A percentile compares a stretch with the other conserved stretches of the same genome.
Evolutionary conservation across 192 early-diverging fungal species (phyloP).

Genomic region (Coemansia sp.): DNA sequence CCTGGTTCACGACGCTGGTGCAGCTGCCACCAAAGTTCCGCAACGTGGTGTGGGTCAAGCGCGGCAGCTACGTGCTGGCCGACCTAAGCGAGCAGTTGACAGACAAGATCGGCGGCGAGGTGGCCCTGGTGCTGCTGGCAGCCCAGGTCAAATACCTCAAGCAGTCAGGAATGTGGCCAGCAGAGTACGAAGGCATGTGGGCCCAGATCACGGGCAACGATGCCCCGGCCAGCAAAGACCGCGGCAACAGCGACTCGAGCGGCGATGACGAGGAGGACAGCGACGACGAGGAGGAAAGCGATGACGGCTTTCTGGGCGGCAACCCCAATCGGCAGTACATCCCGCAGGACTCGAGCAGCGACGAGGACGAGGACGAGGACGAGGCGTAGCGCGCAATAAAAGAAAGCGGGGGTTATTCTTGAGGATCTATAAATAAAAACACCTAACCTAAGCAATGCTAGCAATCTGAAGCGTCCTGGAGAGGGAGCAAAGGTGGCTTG

Average conservation of each 20-base stretch:
- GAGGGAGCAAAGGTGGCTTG: too few species aligned
- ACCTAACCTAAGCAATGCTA: too few species aligned
- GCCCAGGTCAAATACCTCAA: constrained; percentile 71
- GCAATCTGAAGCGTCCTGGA: too few species aligned
- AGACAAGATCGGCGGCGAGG: constrained; percentile 75
- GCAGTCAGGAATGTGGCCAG: constrained; percentile 28
- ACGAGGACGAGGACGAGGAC: constrained; percentile 5
- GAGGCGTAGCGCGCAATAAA: not conserved
- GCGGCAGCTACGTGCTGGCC: constrained; percentile 62
- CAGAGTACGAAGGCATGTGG: constrained; percentile 24
- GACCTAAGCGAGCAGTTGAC: constrained; percentile 56
- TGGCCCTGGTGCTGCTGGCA: constrained; percentile 67
- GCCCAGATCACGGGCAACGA: constrained; percentile 7
- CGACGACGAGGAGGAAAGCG: constrained; percentile 2
- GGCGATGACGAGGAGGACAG: not conserved
- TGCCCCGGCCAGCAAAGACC: not conserved
- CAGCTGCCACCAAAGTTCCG: constrained; percentile 74
- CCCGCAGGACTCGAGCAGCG: not conserved
- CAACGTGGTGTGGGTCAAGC: constrained; percentile 79
- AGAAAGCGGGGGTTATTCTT: too few species aligned
- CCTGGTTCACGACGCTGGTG: constrained; percentile 57
- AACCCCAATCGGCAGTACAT: constrained; percentile 21
- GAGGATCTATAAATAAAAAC: too few species aligned
- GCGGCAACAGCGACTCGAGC: not conserved
- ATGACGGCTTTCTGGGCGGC: constrained; percentile 5